Base-by-base conservation (phyloP, 495 filamentous ascomycete species). In the Aspergillus ellipticus region DNA sequence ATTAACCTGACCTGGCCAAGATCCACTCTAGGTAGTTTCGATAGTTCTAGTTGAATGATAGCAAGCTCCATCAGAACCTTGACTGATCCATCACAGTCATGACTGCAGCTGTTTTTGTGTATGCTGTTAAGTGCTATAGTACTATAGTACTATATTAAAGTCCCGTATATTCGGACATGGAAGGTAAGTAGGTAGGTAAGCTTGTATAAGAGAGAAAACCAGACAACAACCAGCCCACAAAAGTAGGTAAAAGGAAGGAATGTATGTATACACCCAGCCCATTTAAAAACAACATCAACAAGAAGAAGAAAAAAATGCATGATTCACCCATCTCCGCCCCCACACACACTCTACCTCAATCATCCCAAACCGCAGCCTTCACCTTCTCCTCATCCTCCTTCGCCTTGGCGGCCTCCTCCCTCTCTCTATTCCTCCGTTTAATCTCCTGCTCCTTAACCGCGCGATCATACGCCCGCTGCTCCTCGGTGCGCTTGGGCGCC, bases 381-480 rank as follows among this genome's bases (percentile, higher is more conserved):
- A 82, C 83, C 68, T 74, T 80, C 70, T 91, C 87, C 42, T 78
- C 80, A 68, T 89, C 87, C 66, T 85, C 82, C 67, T 80, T 80
- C 49, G 79, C 81, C 67, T 75, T 79, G 58, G 74, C 81, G 67
- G 80, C 78, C 58, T 76, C 83, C 60, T 88, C 87, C 61, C 79
- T 83, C 70, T 90, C 90, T 57, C 78, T 78, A 63, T 96, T 89
- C 55, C 85, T 73, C 62, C 82, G 78, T 76, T 85, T 90, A 54
- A 82, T 83, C 78, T 96, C 92, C 74, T 90, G 89, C 73, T 95
- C 89, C 66, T 87, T 86, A 47, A 92, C 72, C 10, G 89, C 86
- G 50, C 79, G 79, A 65, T 98, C 94, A 68, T 96, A 98, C 58
- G 88, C 88, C 55, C 79, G 76, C 78, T 96, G 86, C 73, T 97